These are phyloP conservation scores for Phytophthora aleatoria DNA, from an alignment of 352 stramenopile species.

Conservation along the genomic window DNA sequence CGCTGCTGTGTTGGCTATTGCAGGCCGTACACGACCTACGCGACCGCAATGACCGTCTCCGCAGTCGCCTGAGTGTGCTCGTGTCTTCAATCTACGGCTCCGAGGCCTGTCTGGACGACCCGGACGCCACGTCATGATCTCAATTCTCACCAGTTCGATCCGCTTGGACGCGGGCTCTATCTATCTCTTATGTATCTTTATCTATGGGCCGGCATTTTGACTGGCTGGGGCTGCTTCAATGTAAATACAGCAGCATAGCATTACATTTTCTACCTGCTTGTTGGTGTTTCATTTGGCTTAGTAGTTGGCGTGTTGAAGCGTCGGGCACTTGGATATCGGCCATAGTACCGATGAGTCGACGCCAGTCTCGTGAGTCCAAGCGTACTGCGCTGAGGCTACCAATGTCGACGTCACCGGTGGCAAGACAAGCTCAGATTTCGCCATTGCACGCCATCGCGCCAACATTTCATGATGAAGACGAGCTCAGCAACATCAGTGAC, in stretches of 20 bases:
- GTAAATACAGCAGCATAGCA: conserved; percentile 44
- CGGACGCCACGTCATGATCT: conserved; percentile 35
- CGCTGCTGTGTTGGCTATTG: conserved; percentile 8
- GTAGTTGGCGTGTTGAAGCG: conserved; percentile 2
- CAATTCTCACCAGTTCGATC: conserved; percentile 4
- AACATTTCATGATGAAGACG: conserved; percentile 13
- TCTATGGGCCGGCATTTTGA: conserved; percentile 42
- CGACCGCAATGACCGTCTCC: conserved; percentile 67
- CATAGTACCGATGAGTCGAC: conserved; percentile 3
- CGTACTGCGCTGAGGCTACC: conserved; percentile 11
- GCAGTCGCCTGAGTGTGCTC: conserved; percentile 56
- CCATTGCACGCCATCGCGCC: conserved; percentile 5
- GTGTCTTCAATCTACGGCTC: conserved; percentile 72
- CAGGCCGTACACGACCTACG: conserved; percentile 68
- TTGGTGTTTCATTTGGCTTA: conserved; percentile 1
- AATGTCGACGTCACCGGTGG: conserved; percentile 2
- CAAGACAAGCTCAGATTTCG: conserved; percentile 2
- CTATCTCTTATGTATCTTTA: conserved; percentile 44
- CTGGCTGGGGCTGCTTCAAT: conserved; percentile 34
- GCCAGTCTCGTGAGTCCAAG: not conserved
- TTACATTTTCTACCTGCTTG: conserved; percentile 7
- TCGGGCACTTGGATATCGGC: conserved; percentile 1
- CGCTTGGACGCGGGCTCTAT: conserved; percentile 23
- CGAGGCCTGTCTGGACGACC: conserved; percentile 32
- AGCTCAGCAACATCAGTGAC: not conserved